Conservation (phyloP, 2,329 filamentous ascomycete species). For the Zymoseptoria ardabiliae region DNA sequence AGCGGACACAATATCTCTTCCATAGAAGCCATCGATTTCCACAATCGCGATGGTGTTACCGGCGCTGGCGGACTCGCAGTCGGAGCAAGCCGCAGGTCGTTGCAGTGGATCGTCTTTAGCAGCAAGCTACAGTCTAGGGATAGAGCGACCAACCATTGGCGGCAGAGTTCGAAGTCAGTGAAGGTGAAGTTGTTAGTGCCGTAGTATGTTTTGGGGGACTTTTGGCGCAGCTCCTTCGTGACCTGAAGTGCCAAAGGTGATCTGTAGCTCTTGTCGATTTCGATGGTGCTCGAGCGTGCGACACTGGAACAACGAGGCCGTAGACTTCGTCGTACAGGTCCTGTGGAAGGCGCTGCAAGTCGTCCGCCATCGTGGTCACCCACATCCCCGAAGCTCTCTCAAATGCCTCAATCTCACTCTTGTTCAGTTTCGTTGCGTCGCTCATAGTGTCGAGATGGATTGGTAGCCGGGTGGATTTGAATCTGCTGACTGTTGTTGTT, state of each 20-base stretch:
- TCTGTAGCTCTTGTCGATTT: not conserved
- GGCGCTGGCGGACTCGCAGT: too few relatives aligned
- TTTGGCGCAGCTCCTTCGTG: not conserved
- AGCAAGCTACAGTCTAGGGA: not conserved
- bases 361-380: not conserved
- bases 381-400: not conserved
- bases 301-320: not conserved
- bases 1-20: too few relatives aligned
- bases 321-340: constrained; percentile 4
- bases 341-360: constrained; percentile 1
- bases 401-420: not conserved
- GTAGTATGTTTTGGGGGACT: not conserved
- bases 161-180: not conserved
- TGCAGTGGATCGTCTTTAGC: not conserved
- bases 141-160: not conserved
- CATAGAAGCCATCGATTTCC: too few relatives aligned
- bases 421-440: not conserved
- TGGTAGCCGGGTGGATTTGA: too few relatives aligned
- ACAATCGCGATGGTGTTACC: too few relatives aligned
- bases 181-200: not conserved
- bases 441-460: too few relatives aligned
- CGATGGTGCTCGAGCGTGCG: not conserved
- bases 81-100: too few relatives aligned
- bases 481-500: too few relatives aligned
- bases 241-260: not conserved